phyloP scores from a whole-genome alignment of 441 rosid species.

The Euphorbia corollata region DNA sequence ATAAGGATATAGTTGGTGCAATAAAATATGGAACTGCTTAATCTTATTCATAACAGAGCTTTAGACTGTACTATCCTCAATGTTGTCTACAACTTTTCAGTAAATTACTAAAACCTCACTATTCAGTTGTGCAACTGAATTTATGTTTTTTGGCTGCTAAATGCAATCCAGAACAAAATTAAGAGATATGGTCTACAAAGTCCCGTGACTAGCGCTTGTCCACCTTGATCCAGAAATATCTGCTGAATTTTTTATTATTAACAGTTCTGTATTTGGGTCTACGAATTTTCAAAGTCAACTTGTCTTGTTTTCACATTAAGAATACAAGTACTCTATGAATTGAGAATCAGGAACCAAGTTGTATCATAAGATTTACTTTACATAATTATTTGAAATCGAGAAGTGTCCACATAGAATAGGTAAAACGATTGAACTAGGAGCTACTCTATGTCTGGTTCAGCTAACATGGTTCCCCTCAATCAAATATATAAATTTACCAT shows the following conservation, averaged over 20 bases:
- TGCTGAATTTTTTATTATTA: not conserved
- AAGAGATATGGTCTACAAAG: not conserved
- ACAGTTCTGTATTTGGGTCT: not conserved
- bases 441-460: not conserved
- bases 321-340: not conserved
- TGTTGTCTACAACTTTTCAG: not conserved
- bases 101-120: not conserved
- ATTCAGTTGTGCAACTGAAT: not conserved
- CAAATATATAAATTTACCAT: too few relatives aligned
- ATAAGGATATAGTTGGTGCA: too few relatives aligned
- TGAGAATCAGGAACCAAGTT: not conserved
- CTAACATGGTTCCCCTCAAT: too few relatives aligned
- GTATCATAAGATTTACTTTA: not conserved
- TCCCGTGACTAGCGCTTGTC: not conserved
- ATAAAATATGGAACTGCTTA: too few relatives aligned
- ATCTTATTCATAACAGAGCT: too few relatives aligned
- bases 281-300: not conserved
- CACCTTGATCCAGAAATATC: not conserved
- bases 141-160: slow-evolving; percentile 2
- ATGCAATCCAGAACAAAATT: not conserved
- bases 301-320: not conserved
- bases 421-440: not conserved
- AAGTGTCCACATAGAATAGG: not conserved
- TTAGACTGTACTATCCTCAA: not conserved
- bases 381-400: not conserved